Evolutionary conservation across 108 stramenopile species (phyloP).

Genomic region (Nannochloropsis salina): DNA sequence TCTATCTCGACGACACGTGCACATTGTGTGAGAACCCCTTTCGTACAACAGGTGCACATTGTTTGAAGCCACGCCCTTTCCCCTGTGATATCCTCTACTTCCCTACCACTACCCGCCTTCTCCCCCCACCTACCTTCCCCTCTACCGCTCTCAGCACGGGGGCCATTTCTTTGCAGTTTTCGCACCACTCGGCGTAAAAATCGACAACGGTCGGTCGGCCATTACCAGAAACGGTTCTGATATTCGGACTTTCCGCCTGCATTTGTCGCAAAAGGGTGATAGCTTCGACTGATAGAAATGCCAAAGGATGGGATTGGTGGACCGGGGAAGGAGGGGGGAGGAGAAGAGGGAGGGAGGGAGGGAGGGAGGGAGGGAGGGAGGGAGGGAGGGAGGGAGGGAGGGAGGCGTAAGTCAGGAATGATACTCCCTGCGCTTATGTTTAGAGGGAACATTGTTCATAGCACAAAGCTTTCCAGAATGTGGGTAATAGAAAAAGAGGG

Average conservation of each 20-base stretch:
- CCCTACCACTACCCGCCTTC: not conserved
- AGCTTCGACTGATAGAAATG: too few relatives aligned
- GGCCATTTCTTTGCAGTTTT: constrained; percentile 47
- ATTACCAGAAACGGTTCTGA: constrained; percentile 35
- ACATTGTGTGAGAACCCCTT: too few relatives aligned
- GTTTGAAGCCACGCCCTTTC: not conserved
- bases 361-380: constrained; percentile 13
- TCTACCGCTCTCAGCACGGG: constrained; percentile 41
- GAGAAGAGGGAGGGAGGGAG: not conserved
- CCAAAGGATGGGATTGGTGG: too few relatives aligned
- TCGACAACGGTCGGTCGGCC: constrained; percentile 48
- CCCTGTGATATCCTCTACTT: too few relatives aligned
- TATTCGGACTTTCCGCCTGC: constrained; percentile 32
- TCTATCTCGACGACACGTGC: too few relatives aligned
- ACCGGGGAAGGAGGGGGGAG: not conserved
- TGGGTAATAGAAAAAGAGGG: not conserved
- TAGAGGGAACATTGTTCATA: too few relatives aligned
- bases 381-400: not conserved
- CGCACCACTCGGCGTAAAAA: constrained; percentile 51
- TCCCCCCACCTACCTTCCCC: not conserved
- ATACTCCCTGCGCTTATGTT: too few relatives aligned
- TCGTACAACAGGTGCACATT: too few relatives aligned
- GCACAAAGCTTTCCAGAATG: not conserved
- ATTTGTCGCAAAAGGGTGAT: constrained; percentile 36
- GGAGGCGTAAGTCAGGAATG: not conserved